Evolutionary conservation across 345 rosid species (phyloP).

Genomic region (Gossypium bickii): DNA sequence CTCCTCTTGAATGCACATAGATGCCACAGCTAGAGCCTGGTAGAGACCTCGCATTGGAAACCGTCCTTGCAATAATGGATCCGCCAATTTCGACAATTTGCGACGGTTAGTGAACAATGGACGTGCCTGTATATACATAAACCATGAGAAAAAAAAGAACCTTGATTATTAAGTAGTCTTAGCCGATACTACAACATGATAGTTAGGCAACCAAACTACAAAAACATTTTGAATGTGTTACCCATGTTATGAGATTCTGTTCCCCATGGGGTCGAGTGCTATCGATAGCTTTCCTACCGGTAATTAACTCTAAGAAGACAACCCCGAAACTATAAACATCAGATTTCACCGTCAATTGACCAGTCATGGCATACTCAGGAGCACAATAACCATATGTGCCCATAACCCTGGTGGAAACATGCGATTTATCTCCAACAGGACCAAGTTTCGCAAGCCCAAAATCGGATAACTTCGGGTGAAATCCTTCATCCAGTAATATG

Average conservation of each 20-base stretch:
- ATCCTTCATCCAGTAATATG: conserved; percentile 84
- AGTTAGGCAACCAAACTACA: not conserved
- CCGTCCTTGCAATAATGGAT: conserved; percentile 71
- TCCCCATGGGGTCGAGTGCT: conserved; percentile 84
- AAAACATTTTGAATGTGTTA: conserved; percentile 20
- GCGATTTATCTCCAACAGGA: conserved; percentile 96
- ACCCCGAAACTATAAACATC: conserved; percentile 98
- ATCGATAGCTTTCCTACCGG: conserved; percentile 95
- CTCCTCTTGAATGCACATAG: conserved; percentile 97
- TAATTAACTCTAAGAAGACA: conserved; percentile 87
- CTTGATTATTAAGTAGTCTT: conserved; percentile 2
- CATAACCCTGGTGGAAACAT: conserved; percentile 99
- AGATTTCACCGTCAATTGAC: conserved; percentile 91
- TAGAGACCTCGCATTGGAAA: conserved; percentile 86
- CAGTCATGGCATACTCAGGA: conserved; percentile 99
- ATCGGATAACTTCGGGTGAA: conserved; percentile 93
- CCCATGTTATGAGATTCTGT: conserved; percentile 96
- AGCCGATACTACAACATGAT: not conserved
- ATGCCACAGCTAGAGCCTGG: conserved; percentile 95
- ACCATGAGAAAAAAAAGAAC: not conserved
- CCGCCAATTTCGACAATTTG: conserved; percentile 72
- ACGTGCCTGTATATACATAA: conserved; percentile 55
- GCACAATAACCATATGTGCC: conserved; percentile 99
- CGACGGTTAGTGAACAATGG: conserved; percentile 82
- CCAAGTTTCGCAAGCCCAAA: conserved; percentile 99